Evolutionary conservation across 2,329 filamentous ascomycete species (phyloP).

Genomic region (Pseudogymnoascus sp.): DNA sequence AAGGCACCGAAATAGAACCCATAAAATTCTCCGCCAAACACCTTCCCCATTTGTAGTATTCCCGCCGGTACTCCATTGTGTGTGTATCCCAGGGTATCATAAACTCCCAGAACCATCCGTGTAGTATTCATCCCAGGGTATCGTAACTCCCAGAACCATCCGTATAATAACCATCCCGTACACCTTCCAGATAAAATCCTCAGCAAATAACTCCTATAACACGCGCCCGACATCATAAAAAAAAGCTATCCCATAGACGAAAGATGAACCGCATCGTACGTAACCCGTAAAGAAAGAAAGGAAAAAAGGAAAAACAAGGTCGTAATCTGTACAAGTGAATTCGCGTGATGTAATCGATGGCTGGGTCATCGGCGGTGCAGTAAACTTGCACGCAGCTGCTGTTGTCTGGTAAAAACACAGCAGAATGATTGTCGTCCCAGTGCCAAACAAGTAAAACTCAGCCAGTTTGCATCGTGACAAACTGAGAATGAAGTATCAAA

Average conservation of each 20-base stretch:
- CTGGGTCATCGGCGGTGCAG: not conserved
- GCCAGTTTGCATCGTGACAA: not conserved
- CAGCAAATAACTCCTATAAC: not conserved
- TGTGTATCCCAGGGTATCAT: not conserved
- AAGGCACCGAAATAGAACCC: not conserved
- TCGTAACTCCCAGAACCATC: not conserved
- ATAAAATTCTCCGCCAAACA: not conserved
- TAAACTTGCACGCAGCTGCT: not conserved
- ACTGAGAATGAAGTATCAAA: not conserved
- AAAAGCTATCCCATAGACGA: not conserved
- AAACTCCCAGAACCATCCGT: not conserved
- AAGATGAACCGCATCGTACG: not conserved
- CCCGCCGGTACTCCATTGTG: not conserved
- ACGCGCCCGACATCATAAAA: not conserved
- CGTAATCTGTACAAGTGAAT: not conserved
- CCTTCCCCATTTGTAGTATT: not conserved
- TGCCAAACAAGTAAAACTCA: not conserved
- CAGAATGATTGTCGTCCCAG: not conserved
- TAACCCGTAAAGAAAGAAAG: not conserved
- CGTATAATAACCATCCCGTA: not conserved
- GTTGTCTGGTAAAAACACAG: not conserved
- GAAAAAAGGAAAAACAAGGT: not conserved
- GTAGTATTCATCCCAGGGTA: not conserved
- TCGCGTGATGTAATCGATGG: not conserved
- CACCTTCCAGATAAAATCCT: not conserved